phyloP scores from a whole-genome alignment of 2,329 filamentous ascomycete genomes.

The Colletotrichum tanaceti region DNA sequence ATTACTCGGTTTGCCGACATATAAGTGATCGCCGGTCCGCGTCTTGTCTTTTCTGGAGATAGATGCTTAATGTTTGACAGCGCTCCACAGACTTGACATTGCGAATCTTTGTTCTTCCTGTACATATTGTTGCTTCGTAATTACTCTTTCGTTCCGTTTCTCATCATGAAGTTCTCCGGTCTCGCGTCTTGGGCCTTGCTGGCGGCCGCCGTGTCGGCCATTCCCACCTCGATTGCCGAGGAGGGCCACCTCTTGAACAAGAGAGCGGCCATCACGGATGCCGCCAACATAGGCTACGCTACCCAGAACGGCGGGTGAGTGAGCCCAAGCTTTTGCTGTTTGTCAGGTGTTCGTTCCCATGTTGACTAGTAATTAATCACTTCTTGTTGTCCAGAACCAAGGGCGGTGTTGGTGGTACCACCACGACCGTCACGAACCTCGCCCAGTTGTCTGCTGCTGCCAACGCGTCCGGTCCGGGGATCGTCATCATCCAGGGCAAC shows the following conservation, averaged over 20 bases:
- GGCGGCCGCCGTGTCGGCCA: conserved; percentile 18
- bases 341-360: neutral
- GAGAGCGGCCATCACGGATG: conserved; percentile 35
- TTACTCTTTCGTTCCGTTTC: neutral
- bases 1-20: neutral
- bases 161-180: conserved; percentile 25
- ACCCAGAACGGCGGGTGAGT: conserved; percentile 40
- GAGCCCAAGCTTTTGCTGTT: too few relatives aligned
- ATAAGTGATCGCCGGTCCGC: conserved; percentile 12
- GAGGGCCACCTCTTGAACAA: conserved; percentile 27
- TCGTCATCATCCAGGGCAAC: conserved; percentile 50
- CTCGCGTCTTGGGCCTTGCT: conserved; percentile 27
- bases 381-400: conserved; percentile 26
- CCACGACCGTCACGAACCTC: conserved; percentile 61
- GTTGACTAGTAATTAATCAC: neutral
- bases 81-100: neutral
- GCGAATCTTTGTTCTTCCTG: neutral
- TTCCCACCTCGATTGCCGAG: conserved; percentile 18
- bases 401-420: conserved; percentile 36
- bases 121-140: neutral
- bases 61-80: conserved; percentile 3
- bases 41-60: neutral
- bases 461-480: conserved; percentile 53
- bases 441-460: conserved; percentile 57
- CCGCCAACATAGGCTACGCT: conserved; percentile 39